Base-by-base conservation (phyloP, 352 stramenopile genomes). In the Phytophthora kernoviae region DNA sequence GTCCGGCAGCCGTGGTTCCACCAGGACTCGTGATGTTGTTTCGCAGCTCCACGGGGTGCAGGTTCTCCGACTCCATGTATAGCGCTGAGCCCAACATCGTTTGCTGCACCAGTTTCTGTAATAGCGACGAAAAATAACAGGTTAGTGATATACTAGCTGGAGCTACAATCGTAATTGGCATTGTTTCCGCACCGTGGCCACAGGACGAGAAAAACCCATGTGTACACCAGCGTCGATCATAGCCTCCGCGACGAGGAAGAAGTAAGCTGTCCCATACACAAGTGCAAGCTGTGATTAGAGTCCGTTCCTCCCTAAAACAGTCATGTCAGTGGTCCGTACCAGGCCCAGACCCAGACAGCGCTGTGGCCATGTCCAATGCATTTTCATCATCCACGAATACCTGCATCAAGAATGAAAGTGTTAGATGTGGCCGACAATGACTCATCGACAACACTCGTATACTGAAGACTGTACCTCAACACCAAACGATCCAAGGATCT, bases 161-260 rank as follows among this genome's bases (percentile, higher is more conserved):
- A 32, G 21, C 30, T 10, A 6, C 8, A 5, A 14, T 17, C 17
- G 17, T 18, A 24, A 10, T 20, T 7, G 5, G 36, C 39, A 17
- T 44, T 5, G 15, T n/a, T 1, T 17, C 53, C 68, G 4, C 76
- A 91, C 81, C 48, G 81, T 91, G 8, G 96, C 93, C n/a, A 98
- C 91, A 20, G 94, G 81, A 40, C 96, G 79, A 32, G 85, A 90
- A 72, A 99, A 98, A 17, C 96, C 96, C 90, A 99, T 97, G 77
- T 98, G 96, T 4, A 98, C 93, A 36, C 87, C 93, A 34, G 90
- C 88, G 64, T 96, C 96, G 69, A 98, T 97, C 94, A 99, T 98
- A 8, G 92, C 89, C 67, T 98, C 96, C 12, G 97, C 95, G 5
- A 98, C 82, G 21, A 99, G 81, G 66, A 98, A 98, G 53, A 99